phyloP scores from a whole-genome alignment of 257 asterid genomes.

The Salvia miltiorrhiza region DNA sequence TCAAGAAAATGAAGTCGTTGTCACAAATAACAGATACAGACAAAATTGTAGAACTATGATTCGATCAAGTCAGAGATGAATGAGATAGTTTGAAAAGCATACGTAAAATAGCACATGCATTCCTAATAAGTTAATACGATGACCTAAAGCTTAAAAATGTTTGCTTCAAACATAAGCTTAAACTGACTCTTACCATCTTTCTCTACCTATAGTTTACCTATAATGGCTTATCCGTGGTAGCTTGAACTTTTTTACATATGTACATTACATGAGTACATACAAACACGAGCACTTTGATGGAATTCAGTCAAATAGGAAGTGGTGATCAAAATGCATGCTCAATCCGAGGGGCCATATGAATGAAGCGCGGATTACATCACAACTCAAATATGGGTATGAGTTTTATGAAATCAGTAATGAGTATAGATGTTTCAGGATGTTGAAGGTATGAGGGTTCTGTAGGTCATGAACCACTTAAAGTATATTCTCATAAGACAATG shows the following conservation, averaged over 20 bases:
- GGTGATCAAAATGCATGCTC: neutral
- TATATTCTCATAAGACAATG: neutral
- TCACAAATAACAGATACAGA: slow-evolving; percentile 11
- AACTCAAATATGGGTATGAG: neutral
- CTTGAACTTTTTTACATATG: neutral
- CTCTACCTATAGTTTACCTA: neutral
- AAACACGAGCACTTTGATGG: neutral
- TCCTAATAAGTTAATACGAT: neutral
- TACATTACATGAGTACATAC: neutral
- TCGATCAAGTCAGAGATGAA: slow-evolving; percentile 1
- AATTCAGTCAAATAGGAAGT: neutral
- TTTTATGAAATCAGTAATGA: neutral
- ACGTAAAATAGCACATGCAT: neutral
- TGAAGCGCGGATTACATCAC: neutral
- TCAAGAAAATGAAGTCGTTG: slow-evolving; percentile 22
- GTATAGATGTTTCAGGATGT: neutral
- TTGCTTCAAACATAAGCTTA: neutral
- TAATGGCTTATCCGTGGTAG: neutral
- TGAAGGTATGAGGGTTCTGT: neutral
- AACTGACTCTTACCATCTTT: neutral
- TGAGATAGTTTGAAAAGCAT: neutral
- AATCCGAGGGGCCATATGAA: neutral
- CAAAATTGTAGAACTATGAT: neutral
- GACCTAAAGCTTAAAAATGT: neutral
- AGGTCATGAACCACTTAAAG: neutral